Conservation (phyloP, 345 rosid species). For the Gossypium bickii region DNA sequence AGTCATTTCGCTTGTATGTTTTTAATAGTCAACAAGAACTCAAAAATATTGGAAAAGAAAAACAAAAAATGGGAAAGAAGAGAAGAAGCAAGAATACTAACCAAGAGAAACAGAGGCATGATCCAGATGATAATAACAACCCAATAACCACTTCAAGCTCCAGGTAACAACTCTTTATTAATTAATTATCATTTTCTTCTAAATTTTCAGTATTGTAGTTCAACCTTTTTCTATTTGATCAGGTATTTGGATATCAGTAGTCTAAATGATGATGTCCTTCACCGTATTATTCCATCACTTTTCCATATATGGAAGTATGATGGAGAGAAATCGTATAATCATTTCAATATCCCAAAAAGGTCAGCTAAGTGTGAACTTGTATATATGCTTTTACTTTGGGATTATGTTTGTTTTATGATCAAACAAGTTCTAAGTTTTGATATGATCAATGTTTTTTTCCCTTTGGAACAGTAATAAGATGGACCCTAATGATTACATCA, state of each 20-base stretch:
- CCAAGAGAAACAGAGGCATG: background rate
- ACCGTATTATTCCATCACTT: background rate
- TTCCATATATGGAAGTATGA: background rate
- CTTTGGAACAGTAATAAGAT: background rate
- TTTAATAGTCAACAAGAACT: no score
- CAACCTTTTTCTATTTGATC: background rate
- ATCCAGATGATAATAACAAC: background rate
- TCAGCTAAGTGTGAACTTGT: background rate
- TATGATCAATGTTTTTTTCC: background rate
- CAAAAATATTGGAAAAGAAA: no score
- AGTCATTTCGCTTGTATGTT: no score
- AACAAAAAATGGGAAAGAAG: background rate
- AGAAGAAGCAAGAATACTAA: background rate
- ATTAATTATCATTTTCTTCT: background rate
- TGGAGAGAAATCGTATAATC: background rate
- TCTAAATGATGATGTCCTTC: background rate
- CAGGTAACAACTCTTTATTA: no score
- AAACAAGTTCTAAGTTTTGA: background rate
- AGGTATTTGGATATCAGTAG: background rate
- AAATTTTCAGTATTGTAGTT: background rate
- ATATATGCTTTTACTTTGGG: background rate
- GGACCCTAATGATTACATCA: background rate
- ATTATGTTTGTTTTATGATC: background rate
- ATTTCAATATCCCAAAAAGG: background rate
- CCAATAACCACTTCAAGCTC: background rate